Evolutionary conservation across 805 yeast genomes (phyloP).

Genomic region (Ogataea pilisensis): DNA sequence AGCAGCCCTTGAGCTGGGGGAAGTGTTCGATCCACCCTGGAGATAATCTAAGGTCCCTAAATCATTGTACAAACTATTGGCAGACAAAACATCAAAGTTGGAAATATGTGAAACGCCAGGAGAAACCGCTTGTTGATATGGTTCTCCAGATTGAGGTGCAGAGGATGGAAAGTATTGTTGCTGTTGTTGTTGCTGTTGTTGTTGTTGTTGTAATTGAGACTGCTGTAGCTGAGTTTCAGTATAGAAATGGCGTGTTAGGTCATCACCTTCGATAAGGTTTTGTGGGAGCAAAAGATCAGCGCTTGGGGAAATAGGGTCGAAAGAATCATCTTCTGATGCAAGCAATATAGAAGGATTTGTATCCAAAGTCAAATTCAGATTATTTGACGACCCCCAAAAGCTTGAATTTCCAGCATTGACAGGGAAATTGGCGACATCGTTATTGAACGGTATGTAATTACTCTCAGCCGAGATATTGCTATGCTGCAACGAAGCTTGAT

Average conservation of each 20-base stretch:
- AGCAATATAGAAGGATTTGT: conserved; percentile 1
- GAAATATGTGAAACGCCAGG: conserved; percentile 15
- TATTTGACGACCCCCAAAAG: conserved; percentile 12
- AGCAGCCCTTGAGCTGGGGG: conserved; percentile 3
- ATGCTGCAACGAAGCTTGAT: conserved; percentile 2
- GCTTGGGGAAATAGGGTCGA: conserved; percentile 11
- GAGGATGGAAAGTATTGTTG: not conserved
- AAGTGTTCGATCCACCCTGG: conserved; percentile 2
- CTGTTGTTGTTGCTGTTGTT: not conserved
- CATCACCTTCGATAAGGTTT: conserved; percentile 26
- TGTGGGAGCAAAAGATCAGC: conserved; percentile 29
- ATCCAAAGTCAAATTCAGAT: conserved; percentile 5
- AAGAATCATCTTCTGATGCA: not conserved
- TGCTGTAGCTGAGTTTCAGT: not conserved
- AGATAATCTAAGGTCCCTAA: conserved; percentile 7
- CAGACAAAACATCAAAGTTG: conserved; percentile 13
- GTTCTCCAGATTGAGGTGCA: conserved; percentile 6
- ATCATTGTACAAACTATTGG: conserved; percentile 7
- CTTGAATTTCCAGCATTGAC: conserved; percentile 10
- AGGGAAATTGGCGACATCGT: conserved; percentile 6
- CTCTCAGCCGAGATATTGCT: conserved; percentile 13
- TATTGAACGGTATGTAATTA: conserved; percentile 10
- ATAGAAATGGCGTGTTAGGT: conserved; percentile 7
- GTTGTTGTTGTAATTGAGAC: not conserved
- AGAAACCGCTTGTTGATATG: conserved; percentile 5